phyloP scores from a whole-genome alignment of 2,329 filamentous ascomycete genomes.

The Fusarium setosum region DNA sequence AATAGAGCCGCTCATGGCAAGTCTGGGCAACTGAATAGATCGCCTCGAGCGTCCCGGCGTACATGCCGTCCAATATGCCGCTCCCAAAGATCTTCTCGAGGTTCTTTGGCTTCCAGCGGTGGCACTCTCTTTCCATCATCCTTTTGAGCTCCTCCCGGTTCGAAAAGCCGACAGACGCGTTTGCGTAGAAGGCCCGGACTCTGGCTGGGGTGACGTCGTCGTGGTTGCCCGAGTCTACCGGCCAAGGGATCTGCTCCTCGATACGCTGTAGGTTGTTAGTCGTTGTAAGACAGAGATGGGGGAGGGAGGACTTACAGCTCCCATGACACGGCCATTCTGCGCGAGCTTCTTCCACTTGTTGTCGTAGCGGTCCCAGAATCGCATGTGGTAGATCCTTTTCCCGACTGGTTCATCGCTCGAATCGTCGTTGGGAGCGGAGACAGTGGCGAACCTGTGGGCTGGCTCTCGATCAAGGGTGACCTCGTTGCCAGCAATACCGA shows the following conservation, averaged over 20 bases:
- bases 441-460: neutral
- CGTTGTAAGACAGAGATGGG: neutral
- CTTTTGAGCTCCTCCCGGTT: neutral
- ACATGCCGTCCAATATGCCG: neutral
- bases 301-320: neutral
- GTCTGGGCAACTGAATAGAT: neutral
- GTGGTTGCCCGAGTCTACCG: neutral
- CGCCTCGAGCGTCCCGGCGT: neutral
- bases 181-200: neutral
- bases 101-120: neutral
- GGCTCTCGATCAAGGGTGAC: neutral
- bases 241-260: slow-evolving; percentile 13
- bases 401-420: neutral
- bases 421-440: neutral
- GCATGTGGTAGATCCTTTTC: neutral
- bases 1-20: neutral
- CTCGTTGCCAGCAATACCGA: neutral
- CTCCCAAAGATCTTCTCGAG: slow-evolving; percentile 1
- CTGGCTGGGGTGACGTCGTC: neutral
- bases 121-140: neutral
- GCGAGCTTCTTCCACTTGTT: slow-evolving; percentile 5
- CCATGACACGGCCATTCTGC: neutral
- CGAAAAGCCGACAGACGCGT: neutral
- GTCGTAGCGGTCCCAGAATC: neutral
- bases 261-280: neutral